Evolutionary conservation across 805 yeast species (phyloP).

Genomic region (Isabelozyma rhagii): DNA sequence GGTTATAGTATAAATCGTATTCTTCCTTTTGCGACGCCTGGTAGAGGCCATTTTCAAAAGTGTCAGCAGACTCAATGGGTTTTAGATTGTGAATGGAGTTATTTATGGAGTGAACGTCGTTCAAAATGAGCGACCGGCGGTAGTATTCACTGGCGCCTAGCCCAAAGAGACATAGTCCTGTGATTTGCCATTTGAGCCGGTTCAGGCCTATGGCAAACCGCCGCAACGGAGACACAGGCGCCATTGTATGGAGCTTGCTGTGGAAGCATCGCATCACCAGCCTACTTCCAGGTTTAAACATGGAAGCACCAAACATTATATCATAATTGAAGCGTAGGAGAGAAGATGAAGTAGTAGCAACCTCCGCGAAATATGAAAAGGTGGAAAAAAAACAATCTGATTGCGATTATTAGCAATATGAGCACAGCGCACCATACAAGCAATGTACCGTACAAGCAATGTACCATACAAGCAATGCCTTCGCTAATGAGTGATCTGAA

Average conservation of each 20-base stretch:
- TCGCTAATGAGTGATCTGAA: no score
- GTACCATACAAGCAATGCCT: no score
- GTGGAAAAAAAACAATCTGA: not conserved
- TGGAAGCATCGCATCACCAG: not conserved
- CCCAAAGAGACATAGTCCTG: not conserved
- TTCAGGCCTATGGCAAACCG: not conserved
- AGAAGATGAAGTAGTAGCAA: not conserved
- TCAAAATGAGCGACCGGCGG: slow-evolving; percentile 5
- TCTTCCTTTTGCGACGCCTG: slow-evolving; percentile 58
- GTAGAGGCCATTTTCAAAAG: slow-evolving; percentile 68
- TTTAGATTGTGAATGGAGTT: slow-evolving; percentile 34
- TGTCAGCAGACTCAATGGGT: slow-evolving; percentile 52
- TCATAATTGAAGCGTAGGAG: not conserved
- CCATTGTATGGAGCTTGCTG: not conserved
- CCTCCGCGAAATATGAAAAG: not conserved
- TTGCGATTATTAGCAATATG: no score
- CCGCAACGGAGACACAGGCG: not conserved
- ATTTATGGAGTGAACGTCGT: slow-evolving; percentile 31
- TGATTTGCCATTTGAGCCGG: not conserved
- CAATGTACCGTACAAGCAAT: no score
- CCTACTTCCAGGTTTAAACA: not conserved
- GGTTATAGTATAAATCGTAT: slow-evolving; percentile 27
- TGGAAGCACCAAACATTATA: not conserved
- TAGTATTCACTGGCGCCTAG: not conserved
- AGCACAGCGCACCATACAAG: no score